Conservation (phyloP, 179 eudicot genomes). For the Actinidia arguta region DNA sequence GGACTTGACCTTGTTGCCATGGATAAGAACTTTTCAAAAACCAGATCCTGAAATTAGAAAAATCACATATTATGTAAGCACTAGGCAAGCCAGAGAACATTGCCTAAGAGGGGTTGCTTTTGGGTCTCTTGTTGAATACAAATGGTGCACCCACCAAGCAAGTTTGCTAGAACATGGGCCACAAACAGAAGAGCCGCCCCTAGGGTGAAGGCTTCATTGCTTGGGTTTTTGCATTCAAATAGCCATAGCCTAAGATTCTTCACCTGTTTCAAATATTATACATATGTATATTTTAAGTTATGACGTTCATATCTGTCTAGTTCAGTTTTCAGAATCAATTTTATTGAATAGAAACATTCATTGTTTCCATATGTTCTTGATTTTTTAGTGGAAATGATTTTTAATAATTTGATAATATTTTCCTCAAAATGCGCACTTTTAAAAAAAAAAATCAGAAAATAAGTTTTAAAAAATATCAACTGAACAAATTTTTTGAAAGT, state of each 20-base stretch:
- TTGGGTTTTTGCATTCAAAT: constrained; percentile 81
- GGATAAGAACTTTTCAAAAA: too few relatives aligned
- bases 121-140: constrained; percentile 45
- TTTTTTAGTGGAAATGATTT: not conserved
- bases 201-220: constrained; percentile 59
- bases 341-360: too few relatives aligned
- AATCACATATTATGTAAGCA: constrained; percentile 53
- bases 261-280: constrained; percentile 36
- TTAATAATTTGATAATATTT: not conserved
- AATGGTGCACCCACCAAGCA: constrained; percentile 63
- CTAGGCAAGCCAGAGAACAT: constrained; percentile 57
- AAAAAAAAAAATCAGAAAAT: not conserved
- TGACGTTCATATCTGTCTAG: not conserved
- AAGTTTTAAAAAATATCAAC: not conserved
- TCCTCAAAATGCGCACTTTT: not conserved
- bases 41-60: not conserved
- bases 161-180: constrained; percentile 63
- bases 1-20: too few relatives aligned
- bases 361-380: too few relatives aligned
- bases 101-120: constrained; percentile 50
- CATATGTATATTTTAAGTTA: not conserved
- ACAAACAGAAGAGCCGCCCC: constrained; percentile 59
- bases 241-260: constrained; percentile 70
- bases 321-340: not conserved
- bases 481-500: not conserved